Evolutionary conservation across 305 asterid species (phyloP).

Genomic region (Fraxinus platypoda): DNA sequence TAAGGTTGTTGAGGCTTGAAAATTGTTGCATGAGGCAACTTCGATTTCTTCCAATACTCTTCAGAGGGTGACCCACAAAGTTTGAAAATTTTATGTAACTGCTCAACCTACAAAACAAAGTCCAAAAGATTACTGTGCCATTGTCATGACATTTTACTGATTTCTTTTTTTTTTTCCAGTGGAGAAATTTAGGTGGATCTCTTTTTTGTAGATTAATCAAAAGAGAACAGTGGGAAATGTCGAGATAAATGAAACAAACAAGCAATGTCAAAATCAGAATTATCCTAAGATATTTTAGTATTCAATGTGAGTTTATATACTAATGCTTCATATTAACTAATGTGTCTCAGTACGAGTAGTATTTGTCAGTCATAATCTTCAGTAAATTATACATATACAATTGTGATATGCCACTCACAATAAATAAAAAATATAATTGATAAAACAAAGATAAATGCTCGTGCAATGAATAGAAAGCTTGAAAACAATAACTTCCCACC

Average conservation of each 20-base stretch:
- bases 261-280: background rate
- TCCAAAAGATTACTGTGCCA: constrained; percentile 7
- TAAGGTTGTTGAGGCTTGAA: constrained; percentile 95
- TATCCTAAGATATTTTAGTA: background rate
- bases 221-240: background rate
- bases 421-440: background rate
- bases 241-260: background rate
- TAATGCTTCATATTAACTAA: background rate
- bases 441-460: background rate
- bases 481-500: background rate
- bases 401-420: background rate
- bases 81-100: constrained; percentile 83
- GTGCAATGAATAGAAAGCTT: background rate
- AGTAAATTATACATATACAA: no score
- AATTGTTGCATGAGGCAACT: constrained; percentile 78
- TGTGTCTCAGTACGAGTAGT: background rate
- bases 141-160: background rate
- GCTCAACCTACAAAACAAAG: constrained; percentile 65
- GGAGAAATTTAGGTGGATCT: background rate
- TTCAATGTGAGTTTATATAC: background rate
- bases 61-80: constrained; percentile 91
- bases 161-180: background rate
- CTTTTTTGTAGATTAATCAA: background rate
- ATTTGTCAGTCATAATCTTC: no score
- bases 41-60: constrained; percentile 88